phyloP scores from a whole-genome alignment of 306 rosid species.

The Fagus sylvatica region DNA sequence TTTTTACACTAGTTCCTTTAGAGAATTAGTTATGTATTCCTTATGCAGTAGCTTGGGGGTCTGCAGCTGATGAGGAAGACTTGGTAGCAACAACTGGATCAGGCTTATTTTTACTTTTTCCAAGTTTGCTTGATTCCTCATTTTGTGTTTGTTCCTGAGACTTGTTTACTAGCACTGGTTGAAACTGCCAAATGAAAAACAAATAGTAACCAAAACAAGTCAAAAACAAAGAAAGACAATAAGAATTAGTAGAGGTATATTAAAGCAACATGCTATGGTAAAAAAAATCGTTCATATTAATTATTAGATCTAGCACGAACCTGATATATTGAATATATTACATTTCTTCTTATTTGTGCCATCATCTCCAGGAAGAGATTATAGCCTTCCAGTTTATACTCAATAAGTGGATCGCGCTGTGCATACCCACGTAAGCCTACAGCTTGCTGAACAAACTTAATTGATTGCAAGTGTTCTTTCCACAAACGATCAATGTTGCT shows the following conservation, averaged over 20 bases:
- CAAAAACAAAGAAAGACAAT: neutral
- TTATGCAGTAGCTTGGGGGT: slow-evolving; percentile 29
- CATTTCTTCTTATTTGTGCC: slow-evolving; percentile 97
- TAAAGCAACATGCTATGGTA: neutral
- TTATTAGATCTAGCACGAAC: slow-evolving; percentile 36
- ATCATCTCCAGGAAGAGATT: slow-evolving; percentile 99
- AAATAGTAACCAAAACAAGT: neutral
- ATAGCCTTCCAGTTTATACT: slow-evolving; percentile 95
- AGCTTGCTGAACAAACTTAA: slow-evolving; percentile 96
- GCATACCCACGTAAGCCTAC: slow-evolving; percentile 94
- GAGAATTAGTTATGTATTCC: neutral
- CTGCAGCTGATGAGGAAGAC: slow-evolving; percentile 59
- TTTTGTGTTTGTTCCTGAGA: slow-evolving; percentile 48
- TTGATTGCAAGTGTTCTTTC: slow-evolving; percentile 96
- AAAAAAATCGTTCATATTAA: neutral
- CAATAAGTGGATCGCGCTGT: slow-evolving; percentile 94
- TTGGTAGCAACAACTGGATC: slow-evolving; percentile 54
- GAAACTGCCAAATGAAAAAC: slow-evolving; percentile 53
- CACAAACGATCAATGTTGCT: slow-evolving; percentile 92
- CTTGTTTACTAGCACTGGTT: slow-evolving; percentile 83
- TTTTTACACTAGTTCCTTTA: neutral
- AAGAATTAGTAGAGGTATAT: neutral
- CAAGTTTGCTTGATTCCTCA: slow-evolving; percentile 46
- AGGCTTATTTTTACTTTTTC: slow-evolving; percentile 36
- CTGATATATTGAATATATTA: slow-evolving; percentile 93